Evolutionary conservation across 106 monocot genomes (phyloP).

Genomic region (Dioscorea alata): DNA sequence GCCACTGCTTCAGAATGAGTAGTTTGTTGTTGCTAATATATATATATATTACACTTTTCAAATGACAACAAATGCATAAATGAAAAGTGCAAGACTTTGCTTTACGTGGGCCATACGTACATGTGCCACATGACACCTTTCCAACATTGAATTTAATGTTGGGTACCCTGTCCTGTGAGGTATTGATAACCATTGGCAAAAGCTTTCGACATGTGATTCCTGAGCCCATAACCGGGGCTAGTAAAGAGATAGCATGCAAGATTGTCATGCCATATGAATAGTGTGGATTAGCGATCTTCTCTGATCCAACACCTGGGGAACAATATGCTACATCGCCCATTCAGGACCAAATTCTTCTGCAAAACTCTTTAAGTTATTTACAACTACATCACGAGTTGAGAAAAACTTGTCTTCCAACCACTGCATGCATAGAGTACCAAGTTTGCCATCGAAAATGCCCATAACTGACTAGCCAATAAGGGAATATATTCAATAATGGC

Average conservation of each 20-base stretch:
- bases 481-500: slow-evolving; percentile 97
- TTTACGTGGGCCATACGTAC: no score
- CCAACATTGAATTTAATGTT: slow-evolving; percentile 96
- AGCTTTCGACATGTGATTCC: slow-evolving; percentile 75
- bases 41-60: no score
- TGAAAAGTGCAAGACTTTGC: no score
- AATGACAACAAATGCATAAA: no score
- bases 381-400: slow-evolving; percentile 85
- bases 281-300: slow-evolving; percentile 71
- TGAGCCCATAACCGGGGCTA: slow-evolving; percentile 81
- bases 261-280: slow-evolving; percentile 88
- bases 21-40: no score
- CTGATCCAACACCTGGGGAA: slow-evolving; percentile 64
- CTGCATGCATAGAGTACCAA: slow-evolving; percentile 92
- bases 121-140: no score
- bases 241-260: slow-evolving; percentile 70
- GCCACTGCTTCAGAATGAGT: no score
- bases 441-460: slow-evolving; percentile 91
- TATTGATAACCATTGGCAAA: slow-evolving; percentile 56
- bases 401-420: slow-evolving; percentile 98
- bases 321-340: slow-evolving; percentile 78
- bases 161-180: slow-evolving; percentile 90
- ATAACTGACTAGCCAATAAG: slow-evolving; percentile 88
- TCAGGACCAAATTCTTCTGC: slow-evolving; percentile 91
- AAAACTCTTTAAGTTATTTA: slow-evolving; percentile 82